Evolutionary conservation across 768 basidiomycete genomes (phyloP), one percentile per base, ranked within the genome.

Genomic region (Suillus plorans): DNA sequence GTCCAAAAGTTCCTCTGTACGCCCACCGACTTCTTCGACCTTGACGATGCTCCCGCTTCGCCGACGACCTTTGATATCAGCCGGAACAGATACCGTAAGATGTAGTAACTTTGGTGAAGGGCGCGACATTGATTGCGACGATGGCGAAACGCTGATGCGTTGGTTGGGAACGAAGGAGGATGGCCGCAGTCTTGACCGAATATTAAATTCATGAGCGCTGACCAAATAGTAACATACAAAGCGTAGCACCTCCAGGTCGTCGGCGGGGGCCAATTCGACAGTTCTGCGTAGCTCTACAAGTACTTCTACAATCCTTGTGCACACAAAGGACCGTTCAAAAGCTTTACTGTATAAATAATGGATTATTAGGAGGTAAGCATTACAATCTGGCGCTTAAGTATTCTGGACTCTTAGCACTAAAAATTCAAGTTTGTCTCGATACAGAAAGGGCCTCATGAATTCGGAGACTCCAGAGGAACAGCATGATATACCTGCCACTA

Each of bases 41-140:
- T 92, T 93, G 79, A 95, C 88, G 68, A 94, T 81, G 72, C 91
- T 92, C 63, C 82, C 83, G 61, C 89, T 89, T 56, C 91, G 82
- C n/a, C 77, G 80, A 16, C 89, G 80, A 42, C 82, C 78, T 64
- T 81, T 79, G 47, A 81, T 63, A 8, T 73, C 62, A 25, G 72
- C 68, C 36, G 74, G 66, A 72, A 66, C 76, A 47, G 61, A 74
- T 62, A 69, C 73, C 66, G 65, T 71, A 64, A 87, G 76, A 16
- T 80, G 77, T 6, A 88, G 85, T 41, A 89, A 81, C 69, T 84
- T 85, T 69, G 87, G 82, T 66, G 85, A 78, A 50, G 57, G 84
- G 80, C 57, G 85, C 77, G 66, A 82, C 79, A 74, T 77, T 84
- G 85, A 87, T 87, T 62, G 49, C 36, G 39, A 64, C 10, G 25